Base-by-base conservation (phyloP, 2,329 filamentous ascomycete genomes). In the Tricladium varicosporioides region DNA sequence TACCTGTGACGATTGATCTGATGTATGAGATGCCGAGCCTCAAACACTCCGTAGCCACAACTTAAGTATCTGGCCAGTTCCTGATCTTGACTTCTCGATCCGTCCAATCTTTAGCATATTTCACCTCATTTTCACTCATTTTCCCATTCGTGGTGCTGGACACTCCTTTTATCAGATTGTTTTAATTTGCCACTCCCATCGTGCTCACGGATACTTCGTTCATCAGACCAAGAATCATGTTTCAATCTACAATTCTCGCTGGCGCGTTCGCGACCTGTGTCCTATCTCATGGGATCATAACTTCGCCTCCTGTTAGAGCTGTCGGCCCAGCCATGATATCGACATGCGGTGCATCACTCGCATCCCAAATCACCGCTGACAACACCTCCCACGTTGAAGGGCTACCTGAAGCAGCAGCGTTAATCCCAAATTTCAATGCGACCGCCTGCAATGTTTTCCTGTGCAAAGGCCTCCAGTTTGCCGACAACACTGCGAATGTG, bases 401-500 rank as follows among this genome's bases (percentile, higher is more conserved):
- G 5, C 65, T 74, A 31, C 65, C 71, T 4, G 54, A 66, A 8
- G 73, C 74, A 56, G 70, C 70, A 14, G 72, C 71, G 5, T 68
- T 71, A 5, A 69, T 69, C 1, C 58, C 64, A 31, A 42, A 60
- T 48, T 62, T 63, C 53, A 60, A 61, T 40, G 47, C 54, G 8
- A 51, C 50, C 5, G 53, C 48, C 62, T 72, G 75, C 70, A 73
- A 77, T 59, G 65, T 78, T 43, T 74, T 73, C 61, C 74, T 79
- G 54, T 80, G 78, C 74, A 75, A 75, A 58, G 77, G 78, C 10
- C 74, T 75, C 65, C 69, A 71, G 16, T 77, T 78, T 59, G 58
- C 48, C 11, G 74, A 80, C 68, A 79, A 79, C 68, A 61, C 60
- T 19, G 69, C 68, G 54, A 72, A 69, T 16, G 72, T 80, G 5